Evolutionary conservation across 192 early-diverging fungal genomes (phyloP).

Genomic region (Linderina pennispora): DNA sequence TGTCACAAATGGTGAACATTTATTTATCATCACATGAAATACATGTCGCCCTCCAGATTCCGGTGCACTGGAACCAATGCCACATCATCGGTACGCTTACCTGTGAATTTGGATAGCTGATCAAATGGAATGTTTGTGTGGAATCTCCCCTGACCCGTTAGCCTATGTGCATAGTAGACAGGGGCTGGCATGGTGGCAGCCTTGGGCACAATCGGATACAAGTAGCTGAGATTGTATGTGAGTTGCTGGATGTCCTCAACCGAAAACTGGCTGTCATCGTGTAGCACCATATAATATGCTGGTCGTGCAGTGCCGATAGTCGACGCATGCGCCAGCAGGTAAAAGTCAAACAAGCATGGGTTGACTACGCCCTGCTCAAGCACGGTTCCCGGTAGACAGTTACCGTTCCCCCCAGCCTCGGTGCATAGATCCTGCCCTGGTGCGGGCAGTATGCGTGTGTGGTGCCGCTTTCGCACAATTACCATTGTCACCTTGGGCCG

Average conservation of each 20-base stretch:
- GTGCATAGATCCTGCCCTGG: background rate
- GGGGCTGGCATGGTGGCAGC: constrained; percentile 25
- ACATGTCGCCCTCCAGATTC: constrained; percentile 21
- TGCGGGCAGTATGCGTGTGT: constrained; percentile 8
- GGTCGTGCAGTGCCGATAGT: constrained; percentile 13
- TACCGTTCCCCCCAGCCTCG: background rate
- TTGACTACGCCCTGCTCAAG: constrained; percentile 1
- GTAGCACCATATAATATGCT: constrained; percentile 23
- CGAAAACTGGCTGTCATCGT: constrained; percentile 13
- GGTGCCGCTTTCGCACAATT: constrained; percentile 27
- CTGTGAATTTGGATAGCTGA: constrained; percentile 2
- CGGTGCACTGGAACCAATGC: constrained; percentile 24
- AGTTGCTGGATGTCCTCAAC: constrained; percentile 6
- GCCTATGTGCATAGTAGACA: constrained; percentile 35
- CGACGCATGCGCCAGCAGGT: constrained; percentile 16
- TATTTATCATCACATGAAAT: constrained; percentile 20
- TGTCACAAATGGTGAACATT: too few species aligned
- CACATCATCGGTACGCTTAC: too few species aligned
- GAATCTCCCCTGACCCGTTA: constrained; percentile 23
- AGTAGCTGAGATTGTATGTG: constrained; percentile 21
- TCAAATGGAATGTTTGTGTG: constrained; percentile 11
- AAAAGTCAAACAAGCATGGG: constrained; percentile 17
- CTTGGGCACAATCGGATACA: constrained; percentile 17
- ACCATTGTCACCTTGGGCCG: constrained; percentile 12
- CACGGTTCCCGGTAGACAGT: constrained; percentile 23